Base-by-base conservation (phyloP, 192 early-diverging fungal genomes). In the Funneliformis geosporum region DNA sequence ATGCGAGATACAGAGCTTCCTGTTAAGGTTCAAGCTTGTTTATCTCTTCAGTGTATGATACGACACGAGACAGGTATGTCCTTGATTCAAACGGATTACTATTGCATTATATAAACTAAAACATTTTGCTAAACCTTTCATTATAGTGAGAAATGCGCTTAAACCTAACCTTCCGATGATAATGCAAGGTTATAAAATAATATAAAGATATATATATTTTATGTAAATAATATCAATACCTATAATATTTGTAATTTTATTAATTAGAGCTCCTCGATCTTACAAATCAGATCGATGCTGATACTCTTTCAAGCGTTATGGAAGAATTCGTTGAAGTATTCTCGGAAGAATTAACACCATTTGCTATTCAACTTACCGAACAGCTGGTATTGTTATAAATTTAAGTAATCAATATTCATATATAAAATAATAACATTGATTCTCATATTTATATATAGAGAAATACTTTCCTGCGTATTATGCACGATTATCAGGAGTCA, bases 221-320 rank as follows among this genome's bases (percentile, higher is more conserved):
- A 23, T 46, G 5, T 38, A n/a, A n/a, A n/a, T n/a, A n/a, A n/a
- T n/a, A n/a, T n/a, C n/a, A n/a, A n/a, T n/a, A n/a, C n/a, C n/a
- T n/a, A n/a, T n/a, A n/a, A n/a, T 59, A 38, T 40, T 42, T 79
- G 3, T 11, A 43, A 16, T 60, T 68, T 47, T 44, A 9, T 85
- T 16, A 38, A 75, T 69, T 55, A 82, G 89, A 88, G 66, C 88
- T 99, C 62, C 84, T 99, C 65, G 89, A 91, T 50, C 86, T 98
- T 73, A 97, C 93, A 0, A 96, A 97, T 86, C 89, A 96, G 82
- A 95, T 98, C 72, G 97, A 99, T 84, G 89, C 96, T 81, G 97
- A 98, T 80, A 94, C 92, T 8, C 86, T 99, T 8, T 88, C 96
- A 0, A 85, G 84, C 38, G 93, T 96, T 44, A 95, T 98, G 88